A percentile compares a stretch with the other conserved stretches of the same genome.
phyloP scores from a whole-genome alignment of 805 yeast genomes.

The Kodamaea leandrae region DNA sequence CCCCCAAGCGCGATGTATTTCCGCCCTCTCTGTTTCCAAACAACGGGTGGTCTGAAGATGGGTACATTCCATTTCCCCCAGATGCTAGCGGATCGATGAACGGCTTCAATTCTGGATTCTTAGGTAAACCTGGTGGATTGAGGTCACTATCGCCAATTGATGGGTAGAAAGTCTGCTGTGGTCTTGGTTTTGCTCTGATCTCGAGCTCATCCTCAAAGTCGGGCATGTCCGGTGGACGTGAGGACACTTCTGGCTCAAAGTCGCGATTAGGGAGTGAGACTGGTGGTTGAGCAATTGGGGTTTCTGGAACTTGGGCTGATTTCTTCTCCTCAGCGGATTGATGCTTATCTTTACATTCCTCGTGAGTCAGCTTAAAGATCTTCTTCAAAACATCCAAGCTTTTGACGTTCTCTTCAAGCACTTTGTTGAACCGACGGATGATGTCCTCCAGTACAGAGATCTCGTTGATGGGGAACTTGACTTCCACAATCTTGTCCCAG shows the following conservation, averaged over 20 bases:
- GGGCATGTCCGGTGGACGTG: conserved; percentile 42
- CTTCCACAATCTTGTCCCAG: conserved; percentile 20
- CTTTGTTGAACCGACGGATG: conserved; percentile 20
- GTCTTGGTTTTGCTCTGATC: conserved; percentile 18
- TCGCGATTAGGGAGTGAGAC: not conserved
- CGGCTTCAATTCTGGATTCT: conserved; percentile 43
- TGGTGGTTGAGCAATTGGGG: not conserved
- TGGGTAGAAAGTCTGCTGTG: conserved; percentile 17
- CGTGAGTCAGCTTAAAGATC: conserved; percentile 3
- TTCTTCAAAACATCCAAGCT: conserved; percentile 7
- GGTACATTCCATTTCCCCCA: conserved; percentile 49
- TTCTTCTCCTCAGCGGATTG: not conserved
- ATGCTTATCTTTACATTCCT: not conserved
- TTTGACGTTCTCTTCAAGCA: conserved; percentile 5
- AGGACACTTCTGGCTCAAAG: too few species aligned
- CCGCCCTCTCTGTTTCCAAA: conserved; percentile 32
- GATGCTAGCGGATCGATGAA: conserved; percentile 41
- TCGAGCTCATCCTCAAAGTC: conserved; percentile 55
- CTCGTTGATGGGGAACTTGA: conserved; percentile 24
- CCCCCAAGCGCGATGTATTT: conserved; percentile 29
- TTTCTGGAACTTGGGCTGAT: not conserved
- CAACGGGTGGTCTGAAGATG: conserved; percentile 50
- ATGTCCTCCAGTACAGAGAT: conserved; percentile 19
- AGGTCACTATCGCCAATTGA: conserved; percentile 51
- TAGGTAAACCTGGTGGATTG: conserved; percentile 43